Percentiles rank a stretch among this genome's conserved stretches.
These are phyloP conservation scores for Elaphomyces granulatus DNA, from an alignment of 495 filamentous ascomycete species.

Conservation along the genomic window DNA sequence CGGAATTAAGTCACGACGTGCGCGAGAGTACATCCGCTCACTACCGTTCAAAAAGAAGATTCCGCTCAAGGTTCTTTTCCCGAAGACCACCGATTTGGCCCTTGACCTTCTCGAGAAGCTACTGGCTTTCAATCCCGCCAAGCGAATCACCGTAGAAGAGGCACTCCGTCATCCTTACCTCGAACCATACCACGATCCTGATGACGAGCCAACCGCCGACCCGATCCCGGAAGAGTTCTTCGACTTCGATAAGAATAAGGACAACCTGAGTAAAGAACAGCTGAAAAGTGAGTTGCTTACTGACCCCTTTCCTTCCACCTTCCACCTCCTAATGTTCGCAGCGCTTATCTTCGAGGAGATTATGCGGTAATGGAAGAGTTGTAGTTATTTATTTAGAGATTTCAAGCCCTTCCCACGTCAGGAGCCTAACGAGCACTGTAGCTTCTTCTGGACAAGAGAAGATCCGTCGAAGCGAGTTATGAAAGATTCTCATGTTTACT, in stretches of 20 bases:
- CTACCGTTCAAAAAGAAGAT: slow-evolving; percentile 99
- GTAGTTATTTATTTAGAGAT: no score
- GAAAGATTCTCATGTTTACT: no score
- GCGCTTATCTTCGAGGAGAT: slow-evolving; percentile 96
- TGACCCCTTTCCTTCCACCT: slow-evolving; percentile 3
- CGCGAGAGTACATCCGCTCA: slow-evolving; percentile 96
- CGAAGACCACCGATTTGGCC: slow-evolving; percentile 86
- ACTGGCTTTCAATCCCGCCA: slow-evolving; percentile 94
- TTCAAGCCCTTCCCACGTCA: no score
- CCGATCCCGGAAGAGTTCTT: slow-evolving; percentile 99
- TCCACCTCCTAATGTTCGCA: slow-evolving; percentile 15
- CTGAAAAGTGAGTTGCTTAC: slow-evolving; percentile 54
- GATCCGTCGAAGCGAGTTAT: no score
- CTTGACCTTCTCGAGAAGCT: slow-evolving; percentile 91
- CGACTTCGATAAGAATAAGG: slow-evolving; percentile 99
- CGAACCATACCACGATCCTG: slow-evolving; percentile 97
- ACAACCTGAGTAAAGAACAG: slow-evolving; percentile 95
- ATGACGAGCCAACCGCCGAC: slow-evolving; percentile 92
- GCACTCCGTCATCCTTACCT: slow-evolving; percentile 95
- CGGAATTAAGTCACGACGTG: slow-evolving; percentile 96
- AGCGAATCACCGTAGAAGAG: slow-evolving; percentile 96
- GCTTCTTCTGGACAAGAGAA: no score
- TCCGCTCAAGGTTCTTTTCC: slow-evolving; percentile 92
- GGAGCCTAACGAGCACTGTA: no score
- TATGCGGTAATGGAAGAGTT: slow-evolving; percentile 80